These are phyloP conservation scores for Albifimbria verrucaria DNA, from an alignment of 2,329 filamentous ascomycete species.

Conservation along the genomic window DNA sequence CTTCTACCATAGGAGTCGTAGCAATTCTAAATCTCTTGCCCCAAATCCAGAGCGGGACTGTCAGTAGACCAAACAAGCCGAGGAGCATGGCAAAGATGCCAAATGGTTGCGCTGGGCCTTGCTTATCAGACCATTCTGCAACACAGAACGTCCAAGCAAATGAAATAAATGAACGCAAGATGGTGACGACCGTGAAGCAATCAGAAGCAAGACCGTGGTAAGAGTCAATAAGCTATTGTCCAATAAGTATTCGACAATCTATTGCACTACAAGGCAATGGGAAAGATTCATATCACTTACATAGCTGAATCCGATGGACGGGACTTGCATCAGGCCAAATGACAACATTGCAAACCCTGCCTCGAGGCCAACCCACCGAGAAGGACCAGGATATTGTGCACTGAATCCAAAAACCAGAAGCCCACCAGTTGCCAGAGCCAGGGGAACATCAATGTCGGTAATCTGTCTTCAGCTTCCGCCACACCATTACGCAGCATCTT, in stretches of 20 bases:
- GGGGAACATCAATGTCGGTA: constrained; percentile 26
- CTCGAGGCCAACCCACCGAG: constrained; percentile 31
- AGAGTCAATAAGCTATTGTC: constrained; percentile 44
- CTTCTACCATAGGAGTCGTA: constrained; percentile 8
- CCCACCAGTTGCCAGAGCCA: constrained; percentile 24
- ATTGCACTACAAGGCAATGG: not conserved
- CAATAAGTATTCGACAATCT: not conserved
- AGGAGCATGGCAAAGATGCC: constrained; percentile 51
- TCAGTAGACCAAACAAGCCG: constrained; percentile 41
- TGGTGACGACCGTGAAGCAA: constrained; percentile 52
- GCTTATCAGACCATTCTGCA: constrained; percentile 39
- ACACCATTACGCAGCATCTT: constrained; percentile 20
- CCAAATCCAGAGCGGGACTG: constrained; percentile 28
- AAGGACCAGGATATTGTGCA: constrained; percentile 24
- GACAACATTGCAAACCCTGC: constrained; percentile 32
- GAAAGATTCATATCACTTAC: constrained; percentile 22
- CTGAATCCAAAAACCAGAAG: constrained; percentile 35
- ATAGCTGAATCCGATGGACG: constrained; percentile 35
- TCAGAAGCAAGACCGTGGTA: constrained; percentile 45
- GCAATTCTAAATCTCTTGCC: constrained; percentile 36
- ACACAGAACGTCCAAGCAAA: constrained; percentile 56
- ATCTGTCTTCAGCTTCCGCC: constrained; percentile 30
- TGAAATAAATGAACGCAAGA: constrained; percentile 43
- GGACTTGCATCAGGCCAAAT: constrained; percentile 36
- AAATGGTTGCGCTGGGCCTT: constrained; percentile 45